Evolutionary conservation across 805 yeast species (phyloP), one percentile per base, ranked within the genome.

Genomic region (Cyberlindnera misumaiensis): DNA sequence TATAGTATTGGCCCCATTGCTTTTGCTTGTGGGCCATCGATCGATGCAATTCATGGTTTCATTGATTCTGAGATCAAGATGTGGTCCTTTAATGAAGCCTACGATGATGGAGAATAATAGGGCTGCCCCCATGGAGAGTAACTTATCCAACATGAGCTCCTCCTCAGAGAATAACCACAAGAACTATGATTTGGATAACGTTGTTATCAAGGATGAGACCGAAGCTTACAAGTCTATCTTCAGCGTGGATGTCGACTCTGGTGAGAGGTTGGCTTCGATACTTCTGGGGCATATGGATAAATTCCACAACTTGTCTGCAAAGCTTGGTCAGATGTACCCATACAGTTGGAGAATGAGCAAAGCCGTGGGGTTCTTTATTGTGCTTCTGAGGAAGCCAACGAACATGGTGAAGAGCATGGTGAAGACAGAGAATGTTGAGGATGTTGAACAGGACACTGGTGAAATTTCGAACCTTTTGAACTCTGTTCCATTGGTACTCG

Each of bases 261-360:
- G 68, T 30, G 65, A 62, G 30, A 52, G 52, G 8, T 48, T 67
- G 30, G 62, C 68, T 3, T 63, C 62, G 3, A 53, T 60, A 10
- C 51, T 70, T 13, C 51, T 63, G 34, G 54, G 54, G 5, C 70
- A 69, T 39, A 64, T 68, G 67, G 65, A 63, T 27, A 51, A 55
- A 13, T 74, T 72, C 46, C 59, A 63, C 49, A 43, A 53, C 42
- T 34, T 70, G 59, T 47, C 67, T 41, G 56, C 67, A 60, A 64
- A 65, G 29, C 58, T 82, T 27, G 74, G 84, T 15, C 65, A 62
- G 18, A 67, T 76, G 45, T 81, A 79, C 52, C 77, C 75, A 41
- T 79, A 78, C 52, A 83, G 87, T 2, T 77, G 80, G 77, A 71
- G 83, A 58, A 68, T 81, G 53, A 66, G 75, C 28, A 80, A 78